Evolutionary conservation across 495 filamentous ascomycete genomes (phyloP), one percentile per base, ranked within the genome.

Genomic region (Penicillium steckii): DNA sequence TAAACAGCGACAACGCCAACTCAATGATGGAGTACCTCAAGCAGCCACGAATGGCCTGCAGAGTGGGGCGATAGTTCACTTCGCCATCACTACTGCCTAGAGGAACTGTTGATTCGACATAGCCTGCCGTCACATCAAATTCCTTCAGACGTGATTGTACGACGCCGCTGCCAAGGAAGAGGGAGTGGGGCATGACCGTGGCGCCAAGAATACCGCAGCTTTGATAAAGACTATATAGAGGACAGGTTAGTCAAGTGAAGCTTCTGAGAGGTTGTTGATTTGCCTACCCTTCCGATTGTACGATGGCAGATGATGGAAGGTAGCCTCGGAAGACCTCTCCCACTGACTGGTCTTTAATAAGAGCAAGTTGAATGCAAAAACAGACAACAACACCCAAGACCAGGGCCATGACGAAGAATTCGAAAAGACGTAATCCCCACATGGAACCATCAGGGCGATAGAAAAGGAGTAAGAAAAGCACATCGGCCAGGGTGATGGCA

Each of bases 161-260:
- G 41, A 95, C 86, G 9, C 90, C 91, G 41, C 85, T 90, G n/a
- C 91, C 91, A 6, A 96, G 80, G 60, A 91, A 96, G 24, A 96
- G 79, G 43, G 85, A 89, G 67, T 96, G 91, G 4, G 91, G 91
- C 91, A 96, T 96, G 19, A 96, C 90, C 2, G 91, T 96, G 13
- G 91, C 91, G 19, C 91, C 91, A 9, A 96, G 80, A 56, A 96
- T 96, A 50, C 91, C 91, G 62, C 91, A 96, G 47, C 89, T 87
- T 69, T 94, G 89, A 71, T 93, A 96, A 12, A 96, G 68, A 24
- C 89, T 89, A 56, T 25, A 8, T 53, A 50, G 17, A 64, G 44
- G 52, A 37, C 26, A 52, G 24, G 55, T 48, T 21, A 38, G 23
- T 44, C 21, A 26, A 23, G 23, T 44, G 23, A 26, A 37, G 2